These are phyloP conservation scores for Cryptosporidium sp. DNA, from an alignment of 169 alveolate species.

Conservation along the genomic window DNA sequence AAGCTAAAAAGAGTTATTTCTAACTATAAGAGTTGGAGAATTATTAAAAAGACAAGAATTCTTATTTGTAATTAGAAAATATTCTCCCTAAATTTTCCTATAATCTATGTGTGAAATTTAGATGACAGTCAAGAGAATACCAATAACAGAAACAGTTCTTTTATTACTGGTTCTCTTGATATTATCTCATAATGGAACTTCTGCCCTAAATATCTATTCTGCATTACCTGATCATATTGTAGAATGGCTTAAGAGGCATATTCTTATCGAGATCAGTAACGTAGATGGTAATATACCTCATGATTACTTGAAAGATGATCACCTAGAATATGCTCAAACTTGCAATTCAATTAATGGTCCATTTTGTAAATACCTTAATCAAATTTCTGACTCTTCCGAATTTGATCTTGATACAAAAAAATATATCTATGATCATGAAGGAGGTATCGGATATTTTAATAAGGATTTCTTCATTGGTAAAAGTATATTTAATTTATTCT, in stretches of 20 bases:
- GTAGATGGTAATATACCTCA: neutral
- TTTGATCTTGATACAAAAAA: constrained; percentile 5
- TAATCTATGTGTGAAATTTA: neutral
- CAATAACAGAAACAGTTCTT: neutral
- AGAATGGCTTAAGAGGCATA: constrained; percentile 49
- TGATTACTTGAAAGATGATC: neutral
- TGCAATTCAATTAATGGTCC: constrained; percentile 57
- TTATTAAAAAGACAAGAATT: no score
- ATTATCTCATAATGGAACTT: neutral
- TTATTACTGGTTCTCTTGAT: neutral
- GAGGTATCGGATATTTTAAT: neutral
- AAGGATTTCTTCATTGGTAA: neutral
- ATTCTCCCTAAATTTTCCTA: neutral
- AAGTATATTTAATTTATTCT: neutral
- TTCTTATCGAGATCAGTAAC: constrained; percentile 20
- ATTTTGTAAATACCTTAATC: constrained; percentile 9
- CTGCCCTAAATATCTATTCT: constrained; percentile 22
- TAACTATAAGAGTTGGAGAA: no score
- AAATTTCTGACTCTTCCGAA: neutral
- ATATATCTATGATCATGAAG: constrained; percentile 14
- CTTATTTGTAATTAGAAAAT: neutral
- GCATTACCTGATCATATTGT: constrained; percentile 63
- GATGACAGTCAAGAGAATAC: neutral
- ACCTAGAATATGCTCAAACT: neutral
- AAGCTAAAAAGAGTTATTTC: neutral